Percentiles rank a stretch among this genome's conserved stretches.
Evolutionary conservation across 1,284 basidiomycete species (phyloP).

Genomic region (Puccinia hordei): DNA sequence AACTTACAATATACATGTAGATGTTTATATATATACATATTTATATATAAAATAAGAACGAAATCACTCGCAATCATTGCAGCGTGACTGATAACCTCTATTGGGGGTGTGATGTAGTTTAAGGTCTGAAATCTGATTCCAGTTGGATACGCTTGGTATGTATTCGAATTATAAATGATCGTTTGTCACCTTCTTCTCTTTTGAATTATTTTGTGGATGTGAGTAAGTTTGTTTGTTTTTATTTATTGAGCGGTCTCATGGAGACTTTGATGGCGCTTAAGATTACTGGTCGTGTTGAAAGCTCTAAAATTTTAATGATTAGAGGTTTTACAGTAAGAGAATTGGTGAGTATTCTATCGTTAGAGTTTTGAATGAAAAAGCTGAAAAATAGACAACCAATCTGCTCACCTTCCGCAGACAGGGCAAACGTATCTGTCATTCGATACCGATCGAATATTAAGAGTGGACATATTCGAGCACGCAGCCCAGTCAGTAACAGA

Average conservation of each 20-base stretch:
- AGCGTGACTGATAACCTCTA: background rate
- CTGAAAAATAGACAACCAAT: background rate
- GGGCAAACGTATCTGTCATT: slow-evolving; percentile 35
- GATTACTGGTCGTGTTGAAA: slow-evolving; percentile 50
- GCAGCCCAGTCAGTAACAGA: background rate
- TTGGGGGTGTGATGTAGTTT: background rate
- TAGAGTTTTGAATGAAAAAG: background rate
- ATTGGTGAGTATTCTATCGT: too few relatives aligned
- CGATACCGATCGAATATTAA: background rate
- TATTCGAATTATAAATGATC: background rate
- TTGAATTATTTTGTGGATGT: background rate
- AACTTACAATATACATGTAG: too few relatives aligned
- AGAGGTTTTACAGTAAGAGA: too few relatives aligned
- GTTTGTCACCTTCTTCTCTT: background rate
- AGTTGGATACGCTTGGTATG: background rate
- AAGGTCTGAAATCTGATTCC: background rate
- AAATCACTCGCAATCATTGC: too few relatives aligned
- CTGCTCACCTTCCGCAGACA: slow-evolving; percentile 47
- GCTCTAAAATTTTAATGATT: slow-evolving; percentile 41
- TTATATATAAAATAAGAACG: too few relatives aligned
- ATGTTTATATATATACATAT: too few relatives aligned
- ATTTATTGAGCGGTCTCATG: slow-evolving; percentile 37
- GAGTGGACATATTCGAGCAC: background rate
- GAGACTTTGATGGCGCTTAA: slow-evolving; percentile 47
- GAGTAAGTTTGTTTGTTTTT: background rate